Base-by-base conservation (phyloP, 306 rosid genomes). In the Vigna nakashimae region DNA sequence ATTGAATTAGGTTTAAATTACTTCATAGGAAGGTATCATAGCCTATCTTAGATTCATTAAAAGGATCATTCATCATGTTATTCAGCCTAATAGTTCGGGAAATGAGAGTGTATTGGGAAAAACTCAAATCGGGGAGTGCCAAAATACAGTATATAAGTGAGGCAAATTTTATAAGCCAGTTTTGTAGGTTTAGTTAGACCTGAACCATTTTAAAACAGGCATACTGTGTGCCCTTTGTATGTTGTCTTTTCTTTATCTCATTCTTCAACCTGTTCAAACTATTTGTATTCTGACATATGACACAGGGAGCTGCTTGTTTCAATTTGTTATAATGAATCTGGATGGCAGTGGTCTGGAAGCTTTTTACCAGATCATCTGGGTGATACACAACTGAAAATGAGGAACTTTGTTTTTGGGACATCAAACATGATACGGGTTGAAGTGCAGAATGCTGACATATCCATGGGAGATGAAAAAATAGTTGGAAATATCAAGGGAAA, bases 271-370 rank as follows among this genome's bases (percentile, higher is more conserved):
- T 69, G 50, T 74, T 69, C 63, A 46, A 57, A 65, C 45, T 68
- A 43, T 46, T 69, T 22, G 46, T 38, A 76, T 85, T 71, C 53
- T 69, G 22, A 74, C 74, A 52, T 84, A 75, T 65, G 50, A 68
- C 14, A 65, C 89, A 95, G 98, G 96, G 98, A 95, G 77, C 88
- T 95, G 79, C 88, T 92, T 52, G 88, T 95, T 87, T 92, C 97
- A 30, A 78, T 92, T 79, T 86, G 91, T 66, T 95, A 90, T 70
- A 74, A 87, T 67, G 98, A 91, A 81, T 88, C 98, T 69, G 98
- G 98, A 76, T 95, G 97, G 98, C 97, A 92, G 86, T 95, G 98
- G 98, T 95, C 98, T 9, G 98, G 98, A 69, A 79, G 97, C 91
- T 95, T 95, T 86, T 77, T 89, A 73, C 97, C 97, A 0, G 98